Base-by-base conservation (phyloP, 306 rosid species). In the Cucumis melo region DNA sequence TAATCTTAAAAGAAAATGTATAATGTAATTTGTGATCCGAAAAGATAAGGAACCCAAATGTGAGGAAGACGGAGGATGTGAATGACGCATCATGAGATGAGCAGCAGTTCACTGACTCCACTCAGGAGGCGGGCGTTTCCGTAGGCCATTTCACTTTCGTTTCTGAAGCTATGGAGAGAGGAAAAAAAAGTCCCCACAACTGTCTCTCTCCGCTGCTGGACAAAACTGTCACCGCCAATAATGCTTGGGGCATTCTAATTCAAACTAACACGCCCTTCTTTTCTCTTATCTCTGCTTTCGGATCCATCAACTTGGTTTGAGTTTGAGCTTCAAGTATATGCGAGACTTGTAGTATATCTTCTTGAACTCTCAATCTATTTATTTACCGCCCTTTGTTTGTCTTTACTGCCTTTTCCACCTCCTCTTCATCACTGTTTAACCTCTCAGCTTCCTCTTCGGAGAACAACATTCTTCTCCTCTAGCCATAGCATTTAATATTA, bases 211-310 rank as follows among this genome's bases (percentile, higher is more conserved):
- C 83, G 90, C 88, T 87, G 91, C 81, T 39, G 84, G 96, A 91
- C 97, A 89, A 91, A 88, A 83, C 92, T 91, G 92, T 89, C 88
- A 85, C 89, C 85, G 84, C 91, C 97, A 94, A 94, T 94, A 94
- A 91, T 89, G 96, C 88, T 90, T 88, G 85, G 88, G 92, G 80
- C 87, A 87, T 87, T 87, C 36, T 32, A 32, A 32, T 32, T 83
- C 78, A 87, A 90, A 85, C 85, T 86, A 88, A 90, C 90, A 89
- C 91, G 66, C 78, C 81, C 81, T 29, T 53, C 55, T 78, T 62
- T 80, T 42, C 83, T 58, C 64, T 58, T 58, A 23, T 57, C 62
- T 57, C 32, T 57, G 8, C 64, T 58, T 58, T 16, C 34, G 5
- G 12, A 58, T 0, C 64, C 34, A 58, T 24, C 36, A 58, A 4